These are phyloP conservation scores for Thinopyrum elongatum DNA, from an alignment of 176 grass and related monocot genomes.

Conservation along the genomic window DNA sequence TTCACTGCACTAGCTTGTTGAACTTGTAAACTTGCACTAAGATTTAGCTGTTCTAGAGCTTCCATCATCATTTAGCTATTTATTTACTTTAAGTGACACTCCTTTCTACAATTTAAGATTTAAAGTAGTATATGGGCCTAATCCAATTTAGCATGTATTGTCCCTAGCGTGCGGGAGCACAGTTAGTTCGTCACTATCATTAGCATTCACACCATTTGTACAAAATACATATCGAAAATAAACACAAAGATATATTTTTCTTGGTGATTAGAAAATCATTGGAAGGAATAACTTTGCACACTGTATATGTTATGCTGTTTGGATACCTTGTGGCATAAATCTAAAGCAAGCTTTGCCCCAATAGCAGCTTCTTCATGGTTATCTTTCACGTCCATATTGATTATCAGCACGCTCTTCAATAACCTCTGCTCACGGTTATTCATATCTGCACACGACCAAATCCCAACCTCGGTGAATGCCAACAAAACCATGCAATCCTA, in stretches of 20 bases:
- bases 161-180: not conserved
- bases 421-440: constrained; percentile 72
- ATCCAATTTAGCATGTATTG: not conserved
- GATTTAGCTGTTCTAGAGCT: not conserved
- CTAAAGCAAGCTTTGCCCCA: constrained; percentile 91
- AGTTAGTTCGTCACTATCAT: not conserved
- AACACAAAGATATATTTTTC: not conserved
- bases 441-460: constrained; percentile 65
- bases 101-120: not conserved
- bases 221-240: not conserved
- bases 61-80: constrained; percentile 12
- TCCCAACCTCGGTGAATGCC: not conserved
- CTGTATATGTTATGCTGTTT: constrained; percentile 13
- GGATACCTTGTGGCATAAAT: constrained; percentile 83
- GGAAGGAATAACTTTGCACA: not conserved
- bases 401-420: constrained; percentile 70
- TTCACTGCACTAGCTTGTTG: not conserved
- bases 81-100: not conserved
- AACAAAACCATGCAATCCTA: constrained; percentile 3
- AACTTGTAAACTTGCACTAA: not conserved
- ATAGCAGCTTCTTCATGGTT: constrained; percentile 97
- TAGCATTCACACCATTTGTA: constrained; percentile 1
- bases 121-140: not conserved
- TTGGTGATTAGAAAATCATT: not conserved
- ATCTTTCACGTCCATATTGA: constrained; percentile 99